A percentile compares a stretch with the other conserved stretches of the same genome.
phyloP scores from a whole-genome alignment of 1,284 basidiomycete genomes.

The Paramarasmius palmivorus region DNA sequence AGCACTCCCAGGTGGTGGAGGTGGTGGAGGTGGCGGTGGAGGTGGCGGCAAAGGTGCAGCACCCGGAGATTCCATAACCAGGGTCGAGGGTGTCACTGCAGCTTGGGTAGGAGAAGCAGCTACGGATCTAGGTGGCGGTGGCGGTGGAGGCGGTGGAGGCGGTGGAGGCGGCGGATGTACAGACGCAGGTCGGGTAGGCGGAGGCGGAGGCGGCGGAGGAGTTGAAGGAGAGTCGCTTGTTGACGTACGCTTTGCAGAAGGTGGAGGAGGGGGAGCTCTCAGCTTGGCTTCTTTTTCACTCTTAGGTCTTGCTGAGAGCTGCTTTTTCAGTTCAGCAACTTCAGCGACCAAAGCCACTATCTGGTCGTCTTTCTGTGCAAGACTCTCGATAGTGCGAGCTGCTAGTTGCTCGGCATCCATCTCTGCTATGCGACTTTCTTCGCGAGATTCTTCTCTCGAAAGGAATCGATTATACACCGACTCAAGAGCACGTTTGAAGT shows the following conservation, averaged over 20 bases:
- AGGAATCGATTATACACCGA: conserved; percentile 81
- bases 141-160: conserved; percentile 19
- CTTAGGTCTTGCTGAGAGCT: conserved; percentile 53
- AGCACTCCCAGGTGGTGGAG: conserved; percentile 19
- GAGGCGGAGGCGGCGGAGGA: conserved; percentile 24
- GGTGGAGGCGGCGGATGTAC: conserved; percentile 13
- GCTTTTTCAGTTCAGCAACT: conserved; percentile 52
- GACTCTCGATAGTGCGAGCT: conserved; percentile 65
- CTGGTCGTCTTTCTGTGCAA: conserved; percentile 72
- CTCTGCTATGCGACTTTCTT: conserved; percentile 48
- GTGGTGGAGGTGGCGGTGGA: conserved; percentile 24
- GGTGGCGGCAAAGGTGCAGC: conserved; percentile 31
- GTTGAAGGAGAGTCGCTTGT: conserved; percentile 16
- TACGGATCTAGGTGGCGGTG: conserved; percentile 22
- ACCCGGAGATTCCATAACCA: too few species aligned
- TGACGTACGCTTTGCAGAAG: conserved; percentile 3
- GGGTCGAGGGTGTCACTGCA: conserved; percentile 23
- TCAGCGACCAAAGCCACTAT: conserved; percentile 55
- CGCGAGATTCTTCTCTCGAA: conserved; percentile 45
- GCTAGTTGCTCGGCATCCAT: conserved; percentile 76
- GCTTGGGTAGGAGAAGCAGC: conserved; percentile 24
- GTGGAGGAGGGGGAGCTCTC: conserved; percentile 62
- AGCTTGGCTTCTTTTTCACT: conserved; percentile 74
- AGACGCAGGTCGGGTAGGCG: conserved; percentile 24
- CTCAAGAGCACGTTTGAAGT: conserved; percentile 82